Evolutionary conservation across 2,329 filamentous ascomycete genomes (phyloP), one percentile per base, ranked within the genome.

Genomic region (Colletotrichum incanum): DNA sequence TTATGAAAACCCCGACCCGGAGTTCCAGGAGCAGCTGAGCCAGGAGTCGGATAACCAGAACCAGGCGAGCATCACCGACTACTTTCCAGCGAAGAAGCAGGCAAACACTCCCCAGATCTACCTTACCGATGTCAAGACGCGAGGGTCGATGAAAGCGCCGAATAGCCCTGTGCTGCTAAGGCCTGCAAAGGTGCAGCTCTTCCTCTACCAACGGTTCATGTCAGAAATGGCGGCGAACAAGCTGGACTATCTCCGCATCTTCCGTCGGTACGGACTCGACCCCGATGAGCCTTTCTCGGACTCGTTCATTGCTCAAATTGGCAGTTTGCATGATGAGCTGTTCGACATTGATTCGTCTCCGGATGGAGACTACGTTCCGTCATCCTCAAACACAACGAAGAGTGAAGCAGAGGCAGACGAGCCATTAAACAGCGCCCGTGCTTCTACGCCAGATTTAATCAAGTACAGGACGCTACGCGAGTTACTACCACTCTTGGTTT

Each of bases 121-220:
- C 80, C 84, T 99, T 60, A 92, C 91, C 0, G 96, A 99, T 76
- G 90, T 98, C 74, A 99, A 99, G 82, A 98, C 96, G 0, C 89
- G 95, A 23, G 87, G 86, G 1, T 90, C 88, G 5, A 85, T 83
- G n/a, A 88, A 86, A 3, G 79, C 94, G 2, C 94, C 95, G 1
- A 86, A 89, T 1, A 89, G 90, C 28, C 84, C 90, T 0, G 89
- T 91, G 0, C 86, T 94, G 55, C 88, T 96, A 39, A 89, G 93
- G 14, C 94, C 94, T 0, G 94, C 95, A 0, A 90, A 92, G 76
- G 92, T 98, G 72, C 96, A 99, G 79, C 86, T 98, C 0, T 95
- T 97, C 82, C 85, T 98, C 0, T 99, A 98, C 79, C 95, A 96
- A 75, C 91, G 92, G 34, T 91, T 98, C 65, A 86, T 99, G n/a